Evolutionary conservation across 352 stramenopile species (phyloP).

Genomic region (Globisporangium recalcitrans): DNA sequence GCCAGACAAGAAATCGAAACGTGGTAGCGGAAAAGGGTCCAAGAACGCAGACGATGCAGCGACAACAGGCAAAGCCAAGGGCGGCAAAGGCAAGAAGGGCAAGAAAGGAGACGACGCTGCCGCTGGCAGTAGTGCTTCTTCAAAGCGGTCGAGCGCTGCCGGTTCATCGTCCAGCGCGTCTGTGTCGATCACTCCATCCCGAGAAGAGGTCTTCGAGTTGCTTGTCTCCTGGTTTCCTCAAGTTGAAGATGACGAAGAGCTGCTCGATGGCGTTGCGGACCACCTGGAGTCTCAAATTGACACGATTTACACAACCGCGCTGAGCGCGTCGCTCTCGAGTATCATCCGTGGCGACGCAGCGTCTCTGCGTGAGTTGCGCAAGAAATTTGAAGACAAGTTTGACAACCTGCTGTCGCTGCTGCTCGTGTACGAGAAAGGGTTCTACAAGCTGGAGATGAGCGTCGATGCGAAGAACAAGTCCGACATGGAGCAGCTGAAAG

Average conservation of each 20-base stretch:
- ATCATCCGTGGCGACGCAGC: conserved; percentile 70
- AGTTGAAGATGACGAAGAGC: conserved; percentile 65
- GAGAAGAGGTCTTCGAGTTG: conserved; percentile 38
- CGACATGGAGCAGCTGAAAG: conserved; percentile 42
- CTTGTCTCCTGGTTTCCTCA: conserved; percentile 41
- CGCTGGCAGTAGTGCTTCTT: neutral
- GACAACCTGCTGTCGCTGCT: conserved; percentile 53
- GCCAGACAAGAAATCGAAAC: conserved; percentile 42
- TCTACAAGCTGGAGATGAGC: conserved; percentile 60
- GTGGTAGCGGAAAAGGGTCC: conserved; percentile 26
- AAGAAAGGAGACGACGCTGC: conserved; percentile 30
- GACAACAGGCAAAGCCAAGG: conserved; percentile 23
- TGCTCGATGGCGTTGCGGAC: conserved; percentile 46
- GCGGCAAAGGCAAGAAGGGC: conserved; percentile 40
- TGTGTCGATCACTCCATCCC: conserved; percentile 45
- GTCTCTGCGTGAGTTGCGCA: conserved; percentile 59
- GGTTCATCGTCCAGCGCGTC: neutral
- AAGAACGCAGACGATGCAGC: conserved; percentile 28
- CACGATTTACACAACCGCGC: conserved; percentile 42
- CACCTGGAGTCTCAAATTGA: conserved; percentile 39
- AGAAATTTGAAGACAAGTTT: conserved; percentile 74
- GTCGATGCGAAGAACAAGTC: conserved; percentile 43
- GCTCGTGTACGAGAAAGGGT: conserved; percentile 53
- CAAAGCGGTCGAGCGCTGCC: conserved; percentile 1
- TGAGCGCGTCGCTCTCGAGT: conserved; percentile 51